Base-by-base conservation (phyloP, 1,139 yeast genomes). In the Yamadazyma triangularis region DNA sequence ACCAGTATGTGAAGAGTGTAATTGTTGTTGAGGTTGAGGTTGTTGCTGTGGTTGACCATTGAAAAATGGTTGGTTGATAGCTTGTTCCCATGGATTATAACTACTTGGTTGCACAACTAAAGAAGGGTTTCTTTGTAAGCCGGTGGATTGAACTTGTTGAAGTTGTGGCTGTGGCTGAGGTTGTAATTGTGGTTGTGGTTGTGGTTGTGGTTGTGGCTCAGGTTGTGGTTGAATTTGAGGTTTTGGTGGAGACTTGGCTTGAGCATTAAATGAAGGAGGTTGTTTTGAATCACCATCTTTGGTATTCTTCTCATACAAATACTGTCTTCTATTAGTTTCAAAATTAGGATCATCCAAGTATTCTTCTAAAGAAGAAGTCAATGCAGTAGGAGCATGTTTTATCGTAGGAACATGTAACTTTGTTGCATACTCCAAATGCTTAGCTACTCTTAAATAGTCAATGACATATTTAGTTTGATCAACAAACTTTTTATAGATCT, bases 311-410 rank as follows among this genome's bases (percentile, higher is more conserved):
- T 84, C 93, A 4, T 75, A 76, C 41, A 87, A 56, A 48, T 83
- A 87, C 49, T 85, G 94, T 39, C 78, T 65, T 55, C 95, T 75
- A 51, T 86, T 87, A 8, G 64, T 60, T 48, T 86, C 95, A 55
- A 85, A 86, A 48, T 81, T 83, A n/a, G 86, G 86, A 53, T 84
- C 95, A 49, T 79, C 73, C 47, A 91, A 64, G 55, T 91, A 93
- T 45, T 89, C 96, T 51, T 87, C 94, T 35, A 91, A 70, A n/a
- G 94, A 82, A 25, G 80, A 72, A 7, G 95, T 84, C 46, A 91
- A 70, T 16, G 95, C 93, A 2, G 96, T 89, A 10, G 97, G 97
- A 0, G 97, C 96, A 58, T 91, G 98, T 54, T 87, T 87, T 39
- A 91, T 89, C 10, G 95, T 89, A 16, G 98, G 98, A 19, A 91